Evolutionary conservation across 2,329 filamentous ascomycete genomes (phyloP), one percentile per base, ranked within the genome.

Genomic region (Aspergillus viridinutans): DNA sequence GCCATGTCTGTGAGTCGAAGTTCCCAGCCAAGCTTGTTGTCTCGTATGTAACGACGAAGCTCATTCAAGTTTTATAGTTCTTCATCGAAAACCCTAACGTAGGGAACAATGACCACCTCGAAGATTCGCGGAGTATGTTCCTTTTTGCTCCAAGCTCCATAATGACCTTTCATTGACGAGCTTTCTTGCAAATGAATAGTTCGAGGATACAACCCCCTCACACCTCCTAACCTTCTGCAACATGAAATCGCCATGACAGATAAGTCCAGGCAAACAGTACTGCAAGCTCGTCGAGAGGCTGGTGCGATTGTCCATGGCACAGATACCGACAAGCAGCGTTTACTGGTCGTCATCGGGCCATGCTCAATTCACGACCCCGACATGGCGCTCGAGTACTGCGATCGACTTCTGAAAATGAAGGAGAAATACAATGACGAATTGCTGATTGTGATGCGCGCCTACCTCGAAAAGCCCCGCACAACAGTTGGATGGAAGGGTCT

Each of bases 401-500:
- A 92, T 70, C 82, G 88, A 63, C 82, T 99, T 61, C 74, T 95
- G 64, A 81, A 85, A 70, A 81, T 95, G 68, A 92, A 93, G 77
- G 85, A 92, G 72, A 94, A 95, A 80, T 88, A 96, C 80, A 84
- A 89, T 73, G 84, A 92, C 69, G 91, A 97, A 72, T 83, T 99
- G 40, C 83, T 95, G 67, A 94, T 99, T 66, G 89, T 99, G 60
- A 99, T 99, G 94, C 90, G 94, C 67, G 90, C 91, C 62, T 99
- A 99, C 84, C 86, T 99, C 59, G 94, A 99, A 83, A 99, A 99
- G 83, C 94, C 94, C 23, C 87, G 94, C 63, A 99, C 94, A 28
- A 99, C 94, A 0, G 91, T 99, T 28, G 94, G 94, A 66, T 99
- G 94, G 94, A 99, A 99, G 81, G 94, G 94, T 51, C 81, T 99